Evolutionary conservation across 257 asterid species (phyloP).

Genomic region (Solanum lycopersicoides): DNA sequence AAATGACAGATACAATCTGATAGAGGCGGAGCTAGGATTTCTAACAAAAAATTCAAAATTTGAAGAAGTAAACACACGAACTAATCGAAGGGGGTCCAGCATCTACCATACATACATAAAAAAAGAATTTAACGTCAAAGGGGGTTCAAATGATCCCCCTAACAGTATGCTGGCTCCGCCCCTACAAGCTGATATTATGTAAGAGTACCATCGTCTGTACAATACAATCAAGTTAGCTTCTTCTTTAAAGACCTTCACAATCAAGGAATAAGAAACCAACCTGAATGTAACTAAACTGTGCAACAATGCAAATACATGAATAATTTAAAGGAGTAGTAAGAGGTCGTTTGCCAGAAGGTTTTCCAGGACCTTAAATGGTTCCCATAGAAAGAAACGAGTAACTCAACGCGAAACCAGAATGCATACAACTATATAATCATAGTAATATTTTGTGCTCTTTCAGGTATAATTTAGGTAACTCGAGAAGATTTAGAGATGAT

Average conservation of each 20-base stretch:
- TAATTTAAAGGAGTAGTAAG: background rate
- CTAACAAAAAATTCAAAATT: too few species aligned
- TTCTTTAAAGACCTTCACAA: background rate
- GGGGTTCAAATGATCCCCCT: too few species aligned
- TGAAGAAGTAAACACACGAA: too few species aligned
- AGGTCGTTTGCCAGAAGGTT: background rate
- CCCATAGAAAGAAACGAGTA: background rate
- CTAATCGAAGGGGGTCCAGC: background rate
- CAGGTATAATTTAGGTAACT: background rate
- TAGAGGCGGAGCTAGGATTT: background rate
- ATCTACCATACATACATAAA: background rate
- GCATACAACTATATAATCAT: background rate
- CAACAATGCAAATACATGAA: background rate
- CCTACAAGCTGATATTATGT: background rate
- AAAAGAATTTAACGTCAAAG: background rate
- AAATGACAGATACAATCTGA: background rate
- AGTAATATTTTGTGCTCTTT: background rate
- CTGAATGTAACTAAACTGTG: background rate
- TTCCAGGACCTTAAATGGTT: background rate
- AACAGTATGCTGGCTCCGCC: background rate
- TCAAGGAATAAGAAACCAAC: background rate
- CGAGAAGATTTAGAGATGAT: background rate
- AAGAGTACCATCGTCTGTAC: background rate
- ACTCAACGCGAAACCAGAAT: background rate
- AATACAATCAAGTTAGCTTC: background rate